phyloP scores from a whole-genome alignment of 345 rosid species.

The Melastoma malabathricum region DNA sequence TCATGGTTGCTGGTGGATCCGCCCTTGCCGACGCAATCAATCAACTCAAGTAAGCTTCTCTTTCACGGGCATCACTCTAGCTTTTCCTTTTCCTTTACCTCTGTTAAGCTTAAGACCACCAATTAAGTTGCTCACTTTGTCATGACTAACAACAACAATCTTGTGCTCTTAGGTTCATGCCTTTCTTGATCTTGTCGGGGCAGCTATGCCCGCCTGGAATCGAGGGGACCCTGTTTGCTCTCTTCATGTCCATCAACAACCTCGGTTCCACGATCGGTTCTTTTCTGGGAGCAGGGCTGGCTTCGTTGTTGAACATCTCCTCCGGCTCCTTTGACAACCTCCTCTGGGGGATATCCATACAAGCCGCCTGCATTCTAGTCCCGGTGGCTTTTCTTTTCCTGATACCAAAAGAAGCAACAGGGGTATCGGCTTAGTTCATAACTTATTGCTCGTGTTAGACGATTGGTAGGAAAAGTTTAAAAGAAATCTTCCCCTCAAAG shows the following conservation, averaged over 20 bases:
- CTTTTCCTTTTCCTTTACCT: slow-evolving; percentile 2
- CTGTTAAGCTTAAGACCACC: too few relatives aligned
- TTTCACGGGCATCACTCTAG: slow-evolving; percentile 2
- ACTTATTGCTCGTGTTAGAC: background rate
- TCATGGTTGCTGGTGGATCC: slow-evolving; percentile 79
- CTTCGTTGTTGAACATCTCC: slow-evolving; percentile 61
- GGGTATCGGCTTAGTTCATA: slow-evolving; percentile 38
- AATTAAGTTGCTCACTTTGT: too few relatives aligned
- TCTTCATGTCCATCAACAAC: slow-evolving; percentile 94
- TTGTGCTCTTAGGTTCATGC: slow-evolving; percentile 70
- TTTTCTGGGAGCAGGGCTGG: slow-evolving; percentile 79
- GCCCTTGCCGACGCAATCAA: slow-evolving; percentile 83
- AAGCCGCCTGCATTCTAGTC: slow-evolving; percentile 60
- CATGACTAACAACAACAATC: too few relatives aligned
- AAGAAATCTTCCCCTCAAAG: background rate
- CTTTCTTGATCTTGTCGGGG: slow-evolving; percentile 88
- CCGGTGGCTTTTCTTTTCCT: slow-evolving; percentile 61
- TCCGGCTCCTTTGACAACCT: slow-evolving; percentile 87
- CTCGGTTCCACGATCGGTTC: slow-evolving; percentile 78
- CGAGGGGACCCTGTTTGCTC: slow-evolving; percentile 89
- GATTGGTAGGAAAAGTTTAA: too few relatives aligned
- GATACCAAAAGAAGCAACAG: slow-evolving; percentile 90
- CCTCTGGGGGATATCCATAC: slow-evolving; percentile 49
- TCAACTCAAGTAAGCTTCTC: slow-evolving; percentile 66
- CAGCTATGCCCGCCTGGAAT: slow-evolving; percentile 95